Conservation (phyloP, 331 rosid species). For the Ulmus americana region DNA sequence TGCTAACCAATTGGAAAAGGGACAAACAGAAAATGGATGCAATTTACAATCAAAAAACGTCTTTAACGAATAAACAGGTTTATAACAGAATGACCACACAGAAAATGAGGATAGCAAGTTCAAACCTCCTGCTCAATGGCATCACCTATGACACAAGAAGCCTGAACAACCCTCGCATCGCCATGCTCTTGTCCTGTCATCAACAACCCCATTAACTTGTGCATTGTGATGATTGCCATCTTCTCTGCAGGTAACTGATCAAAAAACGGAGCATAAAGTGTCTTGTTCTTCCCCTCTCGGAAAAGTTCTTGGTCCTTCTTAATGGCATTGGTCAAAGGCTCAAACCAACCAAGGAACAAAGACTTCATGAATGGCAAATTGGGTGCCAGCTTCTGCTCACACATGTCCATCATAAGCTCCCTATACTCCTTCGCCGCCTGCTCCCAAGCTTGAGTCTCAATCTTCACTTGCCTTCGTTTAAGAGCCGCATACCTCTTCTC, state of each 20-base stretch:
- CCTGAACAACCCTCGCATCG: conserved; percentile 50
- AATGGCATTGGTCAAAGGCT: conserved; percentile 67
- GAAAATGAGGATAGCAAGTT: conserved; percentile 19
- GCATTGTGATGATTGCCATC: conserved; percentile 91
- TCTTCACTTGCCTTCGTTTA: conserved; percentile 64
- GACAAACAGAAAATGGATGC: too few species aligned
- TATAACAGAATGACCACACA: conserved; percentile 7
- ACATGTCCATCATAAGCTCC: conserved; percentile 89
- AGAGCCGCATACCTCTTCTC: conserved; percentile 36
- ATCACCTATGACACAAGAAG: conserved; percentile 65
- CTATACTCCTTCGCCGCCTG: conserved; percentile 67
- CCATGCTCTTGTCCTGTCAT: conserved; percentile 62
- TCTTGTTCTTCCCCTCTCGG: conserved; percentile 37
- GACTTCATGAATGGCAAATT: conserved; percentile 84
- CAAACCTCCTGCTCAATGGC: conserved; percentile 90
- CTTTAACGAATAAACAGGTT: background rate
- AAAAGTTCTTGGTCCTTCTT: conserved; percentile 57
- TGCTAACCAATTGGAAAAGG: background rate
- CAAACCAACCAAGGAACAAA: conserved; percentile 94
- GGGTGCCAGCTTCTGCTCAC: conserved; percentile 84
- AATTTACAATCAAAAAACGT: background rate
- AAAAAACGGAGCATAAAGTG: conserved; percentile 47
- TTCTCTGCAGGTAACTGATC: conserved; percentile 67
- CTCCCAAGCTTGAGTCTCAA: conserved; percentile 88
- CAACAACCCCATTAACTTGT: conserved; percentile 75